Base-by-base conservation (phyloP, 163 green algal genomes). In the Chloroidium sp. region DNA sequence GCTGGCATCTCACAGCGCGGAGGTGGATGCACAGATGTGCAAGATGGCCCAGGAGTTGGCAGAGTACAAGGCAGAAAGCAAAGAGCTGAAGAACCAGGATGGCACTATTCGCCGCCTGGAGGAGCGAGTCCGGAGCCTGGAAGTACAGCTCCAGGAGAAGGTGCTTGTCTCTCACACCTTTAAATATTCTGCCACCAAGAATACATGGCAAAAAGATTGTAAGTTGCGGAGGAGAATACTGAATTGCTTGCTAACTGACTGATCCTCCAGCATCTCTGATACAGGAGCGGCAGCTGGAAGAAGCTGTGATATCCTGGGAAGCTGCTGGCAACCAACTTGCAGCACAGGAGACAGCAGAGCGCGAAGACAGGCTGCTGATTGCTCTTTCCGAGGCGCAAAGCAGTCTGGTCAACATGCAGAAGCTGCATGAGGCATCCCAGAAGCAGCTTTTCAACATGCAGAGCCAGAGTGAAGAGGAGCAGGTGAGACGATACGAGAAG, bases 51-150 rank as follows among this genome's bases (percentile, higher is more conserved):
- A 85, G 36, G 92, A 97, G 90, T 86, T 97, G 78, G 90, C 89
- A 2, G 93, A 97, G 81, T 97, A 92, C 87, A 91, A 93, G 79
- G 86, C 90, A 0, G 93, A 97, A 83, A 88, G 82, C 36, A 85
- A 88, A 59, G 83, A 90, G 69, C 92, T 97, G 76, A 90, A 89
- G 69, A 97, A 97, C 84, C 93, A 97, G 84, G 92, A 93, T 61
- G 81, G 93, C 1, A 96, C 90, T 0, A 89, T 97, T 8, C 87
- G 92, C 2, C 92, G 89, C 86, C 83, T 97, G 82, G 93, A 98
- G 85, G 93, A 97, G 80, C 87, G 86, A 61, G 86, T 92, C 2
- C 82, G 90, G 62, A 77, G 61, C 10, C 86, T 97, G 62, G 90
- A 95, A 78, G 89, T 87, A 3, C 81, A 92, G 69, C 82, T 95